Percentiles rank a stretch among this genome's conserved stretches.
Conservation (phyloP, 2,329 filamentous ascomycete species). For the Juglanconis oblonga region DNA sequence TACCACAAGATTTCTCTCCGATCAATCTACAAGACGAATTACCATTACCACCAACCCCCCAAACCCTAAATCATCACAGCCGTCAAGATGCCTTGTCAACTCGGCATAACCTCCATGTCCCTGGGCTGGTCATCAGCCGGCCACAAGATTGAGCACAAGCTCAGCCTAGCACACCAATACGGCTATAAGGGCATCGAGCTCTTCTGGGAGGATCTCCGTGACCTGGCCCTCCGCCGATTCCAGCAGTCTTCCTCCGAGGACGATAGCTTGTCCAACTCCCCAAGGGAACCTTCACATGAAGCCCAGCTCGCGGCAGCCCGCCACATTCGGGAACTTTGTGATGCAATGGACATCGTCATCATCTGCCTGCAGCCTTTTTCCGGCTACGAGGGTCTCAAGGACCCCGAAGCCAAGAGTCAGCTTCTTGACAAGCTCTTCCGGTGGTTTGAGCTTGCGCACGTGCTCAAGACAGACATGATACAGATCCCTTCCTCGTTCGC, state of each 20-base stretch:
- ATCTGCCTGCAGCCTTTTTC: constrained; percentile 74
- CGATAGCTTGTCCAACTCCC: neutral
- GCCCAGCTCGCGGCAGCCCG: constrained; percentile 51
- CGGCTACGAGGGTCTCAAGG: constrained; percentile 69
- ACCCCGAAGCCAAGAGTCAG: constrained; percentile 46
- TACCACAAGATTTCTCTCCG: neutral
- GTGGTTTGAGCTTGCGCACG: constrained; percentile 66
- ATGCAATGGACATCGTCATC: constrained; percentile 45
- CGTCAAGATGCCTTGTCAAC: constrained; percentile 49
- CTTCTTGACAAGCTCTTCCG: constrained; percentile 58
- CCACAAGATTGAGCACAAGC: constrained; percentile 64
- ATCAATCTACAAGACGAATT: neutral
- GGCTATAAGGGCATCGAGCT: constrained; percentile 71
- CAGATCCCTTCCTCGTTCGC: constrained; percentile 73
- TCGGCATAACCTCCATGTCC: constrained; percentile 74
- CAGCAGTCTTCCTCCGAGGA: constrained; percentile 19
- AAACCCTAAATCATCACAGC: neutral
- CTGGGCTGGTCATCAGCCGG: constrained; percentile 67
- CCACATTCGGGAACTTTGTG: constrained; percentile 55
- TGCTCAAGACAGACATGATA: constrained; percentile 67
- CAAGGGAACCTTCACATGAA: constrained; percentile 18
- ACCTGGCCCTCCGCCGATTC: constrained; percentile 23
- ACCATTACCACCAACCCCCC: neutral
- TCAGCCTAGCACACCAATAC: constrained; percentile 63
- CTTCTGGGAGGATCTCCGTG: constrained; percentile 73